Conservation (phyloP, 2,329 filamentous ascomycete species). For the Botryotinia globosa region DNA sequence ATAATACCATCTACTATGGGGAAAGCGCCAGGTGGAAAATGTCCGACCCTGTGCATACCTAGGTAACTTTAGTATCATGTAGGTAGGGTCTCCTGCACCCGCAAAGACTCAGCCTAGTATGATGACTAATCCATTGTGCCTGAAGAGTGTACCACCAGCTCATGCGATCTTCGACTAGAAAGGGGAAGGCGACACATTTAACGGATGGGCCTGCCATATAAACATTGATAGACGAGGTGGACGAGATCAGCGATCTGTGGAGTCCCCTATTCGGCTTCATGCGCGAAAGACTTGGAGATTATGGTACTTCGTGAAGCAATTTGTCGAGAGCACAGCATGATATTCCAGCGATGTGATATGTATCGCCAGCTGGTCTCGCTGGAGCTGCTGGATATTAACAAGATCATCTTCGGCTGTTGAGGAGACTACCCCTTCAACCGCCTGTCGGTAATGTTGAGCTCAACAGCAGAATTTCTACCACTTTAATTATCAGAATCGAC, state of each 20-base stretch:
- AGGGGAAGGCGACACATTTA: neutral
- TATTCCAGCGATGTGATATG: neutral
- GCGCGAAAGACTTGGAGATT: neutral
- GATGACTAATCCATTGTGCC: neutral
- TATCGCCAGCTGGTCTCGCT: neutral
- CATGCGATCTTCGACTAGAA: neutral
- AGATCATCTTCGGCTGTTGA: slow-evolving; percentile 6
- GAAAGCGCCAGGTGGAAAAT: neutral
- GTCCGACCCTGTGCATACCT: neutral
- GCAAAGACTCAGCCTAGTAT: neutral
- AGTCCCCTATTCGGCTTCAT: neutral
- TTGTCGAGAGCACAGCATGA: neutral
- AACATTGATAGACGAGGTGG: neutral
- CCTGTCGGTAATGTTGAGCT: neutral
- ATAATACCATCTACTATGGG: neutral
- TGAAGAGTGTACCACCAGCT: neutral
- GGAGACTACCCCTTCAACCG: neutral
- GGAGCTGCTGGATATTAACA: neutral
- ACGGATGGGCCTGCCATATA: neutral
- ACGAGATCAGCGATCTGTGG: neutral
- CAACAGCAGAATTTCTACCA: neutral
- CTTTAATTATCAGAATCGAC: neutral
- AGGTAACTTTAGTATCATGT: neutral
- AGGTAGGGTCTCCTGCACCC: neutral
- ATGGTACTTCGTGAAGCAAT: neutral